Evolutionary conservation across 139 green algal species (phyloP).

Genomic region (Penium margaritaceum): DNA sequence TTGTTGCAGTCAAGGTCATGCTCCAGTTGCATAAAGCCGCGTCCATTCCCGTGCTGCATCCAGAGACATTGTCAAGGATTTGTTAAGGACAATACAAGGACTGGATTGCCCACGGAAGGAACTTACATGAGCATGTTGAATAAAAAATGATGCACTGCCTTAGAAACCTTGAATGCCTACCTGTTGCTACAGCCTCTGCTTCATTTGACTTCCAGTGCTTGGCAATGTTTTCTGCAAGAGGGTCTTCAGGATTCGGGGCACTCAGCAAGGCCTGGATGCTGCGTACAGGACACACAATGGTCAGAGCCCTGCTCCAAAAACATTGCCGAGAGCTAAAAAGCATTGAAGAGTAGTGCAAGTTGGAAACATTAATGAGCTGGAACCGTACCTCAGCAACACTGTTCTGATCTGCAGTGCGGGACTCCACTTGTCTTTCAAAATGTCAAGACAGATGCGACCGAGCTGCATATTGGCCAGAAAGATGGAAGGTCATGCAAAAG

Average conservation of each 20-base stretch:
- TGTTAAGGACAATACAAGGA: too few relatives aligned
- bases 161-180: too few relatives aligned
- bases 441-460: conserved; percentile 95
- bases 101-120: too few relatives aligned
- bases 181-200: conserved; percentile 66
- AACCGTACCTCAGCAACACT: conserved; percentile 69
- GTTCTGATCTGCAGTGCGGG: conserved; percentile 96
- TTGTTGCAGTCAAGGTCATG: too few relatives aligned
- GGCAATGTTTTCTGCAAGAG: conserved; percentile 88
- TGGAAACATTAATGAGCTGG: neutral
- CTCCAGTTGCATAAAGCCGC: too few relatives aligned
- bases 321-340: neutral
- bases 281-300: too few relatives aligned
- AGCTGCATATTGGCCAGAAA: conserved; percentile 53
- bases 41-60: too few relatives aligned
- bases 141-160: too few relatives aligned
- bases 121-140: too few relatives aligned
- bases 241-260: conserved; percentile 96
- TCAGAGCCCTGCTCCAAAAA: too few relatives aligned
- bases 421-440: conserved; percentile 99
- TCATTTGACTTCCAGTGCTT: conserved; percentile 96
- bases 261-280: conserved; percentile 91
- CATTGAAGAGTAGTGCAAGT: neutral
- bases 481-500: neutral
- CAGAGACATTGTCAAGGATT: too few relatives aligned